These are phyloP conservation scores for Hirschfeldia incana DNA, from an alignment of 345 rosid species.

Conservation along the genomic window DNA sequence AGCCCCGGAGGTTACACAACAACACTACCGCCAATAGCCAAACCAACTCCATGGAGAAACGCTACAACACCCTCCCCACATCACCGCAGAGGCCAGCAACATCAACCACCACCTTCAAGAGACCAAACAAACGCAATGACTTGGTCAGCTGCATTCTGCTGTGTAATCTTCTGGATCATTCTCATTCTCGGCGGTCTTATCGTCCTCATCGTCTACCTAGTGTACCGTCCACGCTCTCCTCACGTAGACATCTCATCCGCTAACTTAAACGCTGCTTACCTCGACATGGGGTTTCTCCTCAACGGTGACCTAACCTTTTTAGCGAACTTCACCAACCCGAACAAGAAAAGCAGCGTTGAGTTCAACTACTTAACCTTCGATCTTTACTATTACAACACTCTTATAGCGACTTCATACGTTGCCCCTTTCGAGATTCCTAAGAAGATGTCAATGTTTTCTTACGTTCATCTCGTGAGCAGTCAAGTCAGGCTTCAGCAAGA, in stretches of 20 bases:
- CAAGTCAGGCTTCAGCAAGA: constrained; percentile 63
- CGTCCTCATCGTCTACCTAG: constrained; percentile 65
- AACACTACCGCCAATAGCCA: constrained; percentile 37
- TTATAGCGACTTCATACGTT: constrained; percentile 64
- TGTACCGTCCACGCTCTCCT: constrained; percentile 81
- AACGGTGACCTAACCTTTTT: constrained; percentile 72
- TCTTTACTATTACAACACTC: constrained; percentile 61
- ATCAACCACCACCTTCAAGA: constrained; percentile 25
- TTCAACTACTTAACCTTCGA: constrained; percentile 54
- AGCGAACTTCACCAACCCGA: constrained; percentile 80
- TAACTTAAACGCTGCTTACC: constrained; percentile 74
- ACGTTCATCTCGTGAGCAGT: constrained; percentile 64
- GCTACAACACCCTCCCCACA: constrained; percentile 39
- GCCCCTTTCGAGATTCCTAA: constrained; percentile 60
- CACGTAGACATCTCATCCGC: constrained; percentile 62
- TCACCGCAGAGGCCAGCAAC: constrained; percentile 6
- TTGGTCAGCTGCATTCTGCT: constrained; percentile 69
- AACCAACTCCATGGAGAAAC: constrained; percentile 35
- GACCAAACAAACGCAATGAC: constrained; percentile 45
- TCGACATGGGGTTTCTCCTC: constrained; percentile 68
- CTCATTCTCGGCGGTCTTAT: constrained; percentile 67
- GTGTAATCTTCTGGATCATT: constrained; percentile 65
- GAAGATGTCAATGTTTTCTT: constrained; percentile 41
- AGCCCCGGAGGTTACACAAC: constrained; percentile 28
- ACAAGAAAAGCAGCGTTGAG: constrained; percentile 66